phyloP scores from a whole-genome alignment of 176 grass and related monocot species.

The Ampelocalamus luodianensis region DNA sequence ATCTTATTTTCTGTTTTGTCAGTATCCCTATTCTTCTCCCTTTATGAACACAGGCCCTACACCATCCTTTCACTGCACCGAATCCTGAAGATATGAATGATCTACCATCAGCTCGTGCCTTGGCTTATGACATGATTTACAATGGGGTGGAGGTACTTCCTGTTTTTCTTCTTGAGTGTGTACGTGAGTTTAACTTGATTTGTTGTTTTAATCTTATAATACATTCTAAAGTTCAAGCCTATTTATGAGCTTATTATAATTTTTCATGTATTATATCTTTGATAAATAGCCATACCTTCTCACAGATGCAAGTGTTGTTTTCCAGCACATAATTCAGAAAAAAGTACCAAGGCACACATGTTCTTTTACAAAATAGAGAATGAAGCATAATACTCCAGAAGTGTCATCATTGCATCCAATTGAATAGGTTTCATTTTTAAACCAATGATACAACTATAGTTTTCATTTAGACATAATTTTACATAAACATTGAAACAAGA shows the following conservation, averaged over 20 bases:
- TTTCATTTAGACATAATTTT: neutral
- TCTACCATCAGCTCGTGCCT: constrained; percentile 74
- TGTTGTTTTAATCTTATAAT: constrained; percentile 12
- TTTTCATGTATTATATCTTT: neutral
- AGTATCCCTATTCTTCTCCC: constrained; percentile 21
- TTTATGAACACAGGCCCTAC: constrained; percentile 65
- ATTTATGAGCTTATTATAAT: neutral
- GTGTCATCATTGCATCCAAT: neutral
- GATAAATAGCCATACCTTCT: neutral
- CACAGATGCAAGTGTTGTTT: neutral
- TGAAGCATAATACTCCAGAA: neutral
- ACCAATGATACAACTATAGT: neutral
- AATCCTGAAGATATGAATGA: constrained; percentile 94
- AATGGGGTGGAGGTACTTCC: constrained; percentile 85
- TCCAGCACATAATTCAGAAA: neutral
- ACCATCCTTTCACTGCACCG: constrained; percentile 98
- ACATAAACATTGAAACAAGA: neutral
- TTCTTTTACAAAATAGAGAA: neutral
- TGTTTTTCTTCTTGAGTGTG: constrained; percentile 19
- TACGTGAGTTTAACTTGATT: constrained; percentile 17
- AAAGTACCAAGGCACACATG: neutral
- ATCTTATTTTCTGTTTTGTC: constrained; percentile 15
- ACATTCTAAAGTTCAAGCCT: neutral
- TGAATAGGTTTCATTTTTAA: neutral
- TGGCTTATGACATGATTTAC: constrained; percentile 99